A percentile compares a stretch with the other conserved stretches of the same genome.
Evolutionary conservation across 2,329 filamentous ascomycete species (phyloP).

Genomic region (Fusarium lateritium): DNA sequence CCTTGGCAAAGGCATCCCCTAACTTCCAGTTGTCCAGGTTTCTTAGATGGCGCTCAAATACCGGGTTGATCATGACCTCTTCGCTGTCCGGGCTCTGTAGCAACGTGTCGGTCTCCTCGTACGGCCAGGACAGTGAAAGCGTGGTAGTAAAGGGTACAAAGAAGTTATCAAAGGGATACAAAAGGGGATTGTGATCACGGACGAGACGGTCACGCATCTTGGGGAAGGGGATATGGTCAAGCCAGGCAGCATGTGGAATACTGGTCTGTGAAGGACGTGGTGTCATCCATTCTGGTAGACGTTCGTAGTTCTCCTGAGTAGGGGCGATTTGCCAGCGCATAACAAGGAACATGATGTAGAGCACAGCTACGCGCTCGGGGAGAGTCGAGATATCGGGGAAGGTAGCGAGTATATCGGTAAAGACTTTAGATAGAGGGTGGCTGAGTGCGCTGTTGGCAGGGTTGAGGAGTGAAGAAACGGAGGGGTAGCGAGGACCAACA

Average conservation of each 20-base stretch:
- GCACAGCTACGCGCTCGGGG: constrained; percentile 84
- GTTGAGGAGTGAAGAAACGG: constrained; percentile 83
- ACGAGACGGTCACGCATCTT: constrained; percentile 79
- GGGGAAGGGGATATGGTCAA: constrained; percentile 87
- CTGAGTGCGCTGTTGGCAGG: constrained; percentile 73
- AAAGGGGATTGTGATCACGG: constrained; percentile 60
- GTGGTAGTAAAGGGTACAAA: constrained; percentile 86
- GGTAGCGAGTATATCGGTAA: constrained; percentile 87
- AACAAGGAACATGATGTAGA: constrained; percentile 89
- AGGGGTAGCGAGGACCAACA: constrained; percentile 83
- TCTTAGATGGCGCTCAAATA: constrained; percentile 85
- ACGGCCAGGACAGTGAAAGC: constrained; percentile 86
- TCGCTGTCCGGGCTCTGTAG: constrained; percentile 70
- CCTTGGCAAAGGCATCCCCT: constrained; percentile 75
- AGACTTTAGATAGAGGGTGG: constrained; percentile 86
- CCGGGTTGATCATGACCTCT: constrained; percentile 85
- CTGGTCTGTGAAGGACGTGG: constrained; percentile 78
- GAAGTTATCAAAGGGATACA: constrained; percentile 82
- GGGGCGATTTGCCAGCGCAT: constrained; percentile 90
- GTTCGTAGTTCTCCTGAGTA: constrained; percentile 82
- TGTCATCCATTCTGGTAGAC: constrained; percentile 80
- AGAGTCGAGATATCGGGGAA: constrained; percentile 85
- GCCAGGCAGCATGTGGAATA: constrained; percentile 81
- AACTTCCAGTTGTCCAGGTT: constrained; percentile 86
- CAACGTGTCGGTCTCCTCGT: constrained; percentile 80